Base-by-base conservation (phyloP, 208 protist genomes). In the Porcisia hertigi region DNA sequence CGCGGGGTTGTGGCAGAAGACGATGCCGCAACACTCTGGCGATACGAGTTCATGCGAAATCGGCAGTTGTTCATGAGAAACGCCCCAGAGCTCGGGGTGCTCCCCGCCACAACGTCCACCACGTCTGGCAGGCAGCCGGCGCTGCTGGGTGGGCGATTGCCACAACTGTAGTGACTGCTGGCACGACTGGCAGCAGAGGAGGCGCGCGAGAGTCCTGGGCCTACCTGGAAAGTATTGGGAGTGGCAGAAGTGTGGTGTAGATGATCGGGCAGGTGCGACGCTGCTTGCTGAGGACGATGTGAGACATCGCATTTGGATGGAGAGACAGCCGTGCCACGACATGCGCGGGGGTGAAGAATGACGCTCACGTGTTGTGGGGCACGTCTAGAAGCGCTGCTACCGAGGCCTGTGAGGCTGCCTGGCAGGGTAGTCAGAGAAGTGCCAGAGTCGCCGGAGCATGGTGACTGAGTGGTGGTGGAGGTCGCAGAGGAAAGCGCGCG, bases 41-140 rank as follows among this genome's bases (percentile, higher is more conserved):
- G 49, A 45, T 58, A 25, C 52, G 52, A 59, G 30, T 45, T 62
- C 41, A 80, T 65, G 12, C 41, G 76, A 23, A 80, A 58, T 9
- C 41, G 76, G 62, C 36, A 71, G 62, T 65, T 30, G 62, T 80
- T 67, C 53, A 59, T 25, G 11, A 58, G 52, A 18, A 49, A 49
- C 49, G 58, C 67, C 12, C 67, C 34, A 43, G 67, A 64, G 62
- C 64, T 80, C 30, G 70, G 45, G 36, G 69, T 49, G 62, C 60
- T 75, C 39, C 66, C 76, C n/a, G 16, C 36, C 20, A 66, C 53
- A 2, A 80, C 69, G 18, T 75, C n/a, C n/a, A n/a, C 76, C 69
- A 67, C 41, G 30, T 71, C 52, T 4, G 55, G 59, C 43, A 64
- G 52, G 66, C 47, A 36, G 25, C 18, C n/a, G 39, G 30, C 54